Conservation (phyloP, 768 basidiomycete species). For the Psilocybe tampanensis region DNA sequence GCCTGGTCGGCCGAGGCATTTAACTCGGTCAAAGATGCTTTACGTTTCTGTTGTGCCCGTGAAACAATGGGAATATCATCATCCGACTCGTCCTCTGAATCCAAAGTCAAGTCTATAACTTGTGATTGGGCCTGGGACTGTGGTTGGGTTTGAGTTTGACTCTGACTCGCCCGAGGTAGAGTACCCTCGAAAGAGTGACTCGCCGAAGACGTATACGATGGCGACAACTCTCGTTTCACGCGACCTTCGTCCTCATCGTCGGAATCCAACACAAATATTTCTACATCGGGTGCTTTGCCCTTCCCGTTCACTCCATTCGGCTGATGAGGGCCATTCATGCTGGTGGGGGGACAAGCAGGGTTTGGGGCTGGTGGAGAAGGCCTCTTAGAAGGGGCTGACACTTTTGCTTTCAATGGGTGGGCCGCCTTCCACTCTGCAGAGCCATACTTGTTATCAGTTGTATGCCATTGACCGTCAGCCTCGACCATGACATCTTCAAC, state of each 20-base stretch:
- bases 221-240: constrained; percentile 77
- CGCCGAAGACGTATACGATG: constrained; percentile 55
- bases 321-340: constrained; percentile 30
- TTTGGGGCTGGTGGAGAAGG: constrained; percentile 21
- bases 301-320: constrained; percentile 35
- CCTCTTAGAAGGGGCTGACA: constrained; percentile 35
- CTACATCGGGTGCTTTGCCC: constrained; percentile 48
- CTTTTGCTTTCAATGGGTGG: constrained; percentile 40
- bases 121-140: constrained; percentile 42
- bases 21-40: constrained; percentile 53
- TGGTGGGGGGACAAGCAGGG: constrained; percentile 21
- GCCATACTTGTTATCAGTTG: constrained; percentile 81
- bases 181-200: constrained; percentile 35
- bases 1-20: constrained; percentile 53
- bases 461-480: constrained; percentile 96
- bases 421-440: constrained; percentile 69
- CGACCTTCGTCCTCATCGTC: constrained; percentile 80
- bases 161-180: constrained; percentile 21
- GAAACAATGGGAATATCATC: constrained; percentile 52
- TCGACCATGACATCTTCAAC: constrained; percentile 95
- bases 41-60: constrained; percentile 53
- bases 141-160: constrained; percentile 23
- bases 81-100: constrained; percentile 64
- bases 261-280: constrained; percentile 70
- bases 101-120: constrained; percentile 86